These are phyloP conservation scores for Aspergillus wentii DNA, from an alignment of 495 filamentous ascomycete species.

Conservation along the genomic window DNA sequence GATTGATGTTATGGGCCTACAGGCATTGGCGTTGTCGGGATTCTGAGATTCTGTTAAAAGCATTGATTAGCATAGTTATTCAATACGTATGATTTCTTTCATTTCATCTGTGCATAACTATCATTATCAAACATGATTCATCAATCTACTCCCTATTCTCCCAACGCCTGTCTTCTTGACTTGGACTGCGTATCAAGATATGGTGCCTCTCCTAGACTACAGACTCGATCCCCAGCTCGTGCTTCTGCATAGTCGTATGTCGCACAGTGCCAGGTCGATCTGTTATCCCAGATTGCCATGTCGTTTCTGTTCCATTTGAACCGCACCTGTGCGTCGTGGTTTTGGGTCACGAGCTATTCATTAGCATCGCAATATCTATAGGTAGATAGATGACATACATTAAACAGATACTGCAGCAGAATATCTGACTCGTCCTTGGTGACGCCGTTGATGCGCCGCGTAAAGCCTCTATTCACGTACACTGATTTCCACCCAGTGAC, in stretches of 20 bases:
- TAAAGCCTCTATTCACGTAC: conserved; percentile 60
- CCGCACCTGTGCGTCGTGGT: conserved; percentile 72
- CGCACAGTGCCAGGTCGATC: conserved; percentile 63
- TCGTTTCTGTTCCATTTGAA: conserved; percentile 58
- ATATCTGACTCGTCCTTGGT: conserved; percentile 29
- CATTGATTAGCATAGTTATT: too few species aligned
- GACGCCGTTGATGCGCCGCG: conserved; percentile 57
- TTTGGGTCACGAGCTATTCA: conserved; percentile 53
- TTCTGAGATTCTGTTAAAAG: too few species aligned
- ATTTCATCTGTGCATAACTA: too few species aligned
- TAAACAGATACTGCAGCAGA: conserved; percentile 35
- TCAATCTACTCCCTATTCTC: too few species aligned
- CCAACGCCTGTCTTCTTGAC: conserved; percentile 22
- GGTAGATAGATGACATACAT: conserved; percentile 19
- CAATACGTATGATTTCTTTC: too few species aligned
- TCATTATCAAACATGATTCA: too few species aligned
- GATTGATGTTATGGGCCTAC: too few species aligned
- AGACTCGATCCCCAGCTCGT: conserved; percentile 53
- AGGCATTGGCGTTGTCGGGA: too few species aligned
- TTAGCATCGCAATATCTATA: background rate
- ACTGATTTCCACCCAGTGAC: conserved; percentile 76
- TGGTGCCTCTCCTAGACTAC: conserved; percentile 60
- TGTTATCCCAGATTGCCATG: conserved; percentile 75
- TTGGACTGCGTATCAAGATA: conserved; percentile 51
- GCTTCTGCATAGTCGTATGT: conserved; percentile 56